phyloP scores from a whole-genome alignment of 179 eudicot genomes.

The Drosera spatulata region DNA sequence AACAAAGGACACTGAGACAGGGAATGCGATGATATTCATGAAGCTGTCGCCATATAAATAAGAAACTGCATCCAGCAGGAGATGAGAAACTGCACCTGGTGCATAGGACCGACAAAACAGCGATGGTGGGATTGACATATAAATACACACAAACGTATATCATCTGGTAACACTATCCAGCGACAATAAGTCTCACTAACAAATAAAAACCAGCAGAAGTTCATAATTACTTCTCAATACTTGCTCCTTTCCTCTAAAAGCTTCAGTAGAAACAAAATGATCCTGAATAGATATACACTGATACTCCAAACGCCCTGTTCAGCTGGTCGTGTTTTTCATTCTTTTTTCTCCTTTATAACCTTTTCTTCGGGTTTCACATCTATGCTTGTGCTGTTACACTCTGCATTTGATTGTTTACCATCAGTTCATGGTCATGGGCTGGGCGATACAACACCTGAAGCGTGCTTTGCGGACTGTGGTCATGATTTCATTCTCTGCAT shows the following conservation, averaged over 20 bases:
- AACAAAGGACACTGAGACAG: too few species aligned
- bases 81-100: too few species aligned
- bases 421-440: slow-evolving; percentile 72
- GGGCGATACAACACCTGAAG: slow-evolving; percentile 77
- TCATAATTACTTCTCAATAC: slow-evolving; percentile 24
- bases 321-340: neutral
- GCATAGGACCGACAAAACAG: too few species aligned
- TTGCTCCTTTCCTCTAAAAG: slow-evolving; percentile 13
- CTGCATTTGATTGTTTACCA: slow-evolving; percentile 4
- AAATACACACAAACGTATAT: slow-evolving; percentile 37
- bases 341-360: slow-evolving; percentile 5
- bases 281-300: slow-evolving; percentile 48
- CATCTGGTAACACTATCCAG: too few species aligned
- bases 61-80: too few species aligned
- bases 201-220: slow-evolving; percentile 24
- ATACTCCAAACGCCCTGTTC: slow-evolving; percentile 25
- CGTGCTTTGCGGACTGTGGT: slow-evolving; percentile 77
- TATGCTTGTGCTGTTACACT: slow-evolving; percentile 7
- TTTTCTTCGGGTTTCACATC: slow-evolving; percentile 4
- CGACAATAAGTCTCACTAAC: slow-evolving; percentile 17
- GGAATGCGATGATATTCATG: too few species aligned
- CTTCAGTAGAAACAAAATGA: slow-evolving; percentile 18
- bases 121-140: slow-evolving; percentile 5
- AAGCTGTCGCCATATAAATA: too few species aligned
- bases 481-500: slow-evolving; percentile 63